phyloP scores from a whole-genome alignment of 495 filamentous ascomycete genomes.

The Platismatia glauca region DNA sequence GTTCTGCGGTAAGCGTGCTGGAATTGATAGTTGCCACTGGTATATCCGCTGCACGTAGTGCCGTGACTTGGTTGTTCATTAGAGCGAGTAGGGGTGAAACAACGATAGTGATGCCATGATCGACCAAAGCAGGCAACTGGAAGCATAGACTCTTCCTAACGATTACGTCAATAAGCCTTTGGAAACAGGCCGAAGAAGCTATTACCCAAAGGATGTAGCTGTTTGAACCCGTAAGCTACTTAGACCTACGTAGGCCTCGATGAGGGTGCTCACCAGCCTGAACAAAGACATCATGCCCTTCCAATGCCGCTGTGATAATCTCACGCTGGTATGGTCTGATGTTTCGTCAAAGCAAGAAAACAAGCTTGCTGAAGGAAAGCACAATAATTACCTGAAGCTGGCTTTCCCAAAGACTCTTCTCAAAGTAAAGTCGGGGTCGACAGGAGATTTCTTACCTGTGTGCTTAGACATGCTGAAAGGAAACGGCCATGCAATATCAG shows the following conservation, averaged over 20 bases:
- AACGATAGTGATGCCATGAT: slow-evolving; percentile 84
- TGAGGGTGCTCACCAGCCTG: slow-evolving; percentile 47
- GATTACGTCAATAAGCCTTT: neutral
- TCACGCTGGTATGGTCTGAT: slow-evolving; percentile 74
- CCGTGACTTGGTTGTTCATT: slow-evolving; percentile 91
- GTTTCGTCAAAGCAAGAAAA: slow-evolving; percentile 18
- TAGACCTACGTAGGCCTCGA: no score
- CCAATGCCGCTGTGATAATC: slow-evolving; percentile 71
- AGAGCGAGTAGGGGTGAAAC: slow-evolving; percentile 83
- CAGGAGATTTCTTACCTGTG: slow-evolving; percentile 7
- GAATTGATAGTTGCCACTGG: slow-evolving; percentile 82
- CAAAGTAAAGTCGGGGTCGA: slow-evolving; percentile 78
- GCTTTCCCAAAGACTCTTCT: slow-evolving; percentile 72
- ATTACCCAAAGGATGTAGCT: slow-evolving; percentile 77
- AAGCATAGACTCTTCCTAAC: slow-evolving; percentile 76
- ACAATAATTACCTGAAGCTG: slow-evolving; percentile 52
- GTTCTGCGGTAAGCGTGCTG: slow-evolving; percentile 55
- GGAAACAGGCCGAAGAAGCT: no score
- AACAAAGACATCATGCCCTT: slow-evolving; percentile 84
- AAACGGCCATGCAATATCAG: neutral
- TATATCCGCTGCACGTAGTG: slow-evolving; percentile 63
- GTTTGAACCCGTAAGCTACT: neutral
- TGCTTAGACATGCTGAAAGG: slow-evolving; percentile 8
- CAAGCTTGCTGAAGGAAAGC: neutral
- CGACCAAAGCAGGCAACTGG: slow-evolving; percentile 81